Percentiles rank a stretch among this genome's conserved stretches.
These are phyloP conservation scores for Lipomyces sp. DNA, from an alignment of 805 yeast species.

Conservation along the genomic window DNA sequence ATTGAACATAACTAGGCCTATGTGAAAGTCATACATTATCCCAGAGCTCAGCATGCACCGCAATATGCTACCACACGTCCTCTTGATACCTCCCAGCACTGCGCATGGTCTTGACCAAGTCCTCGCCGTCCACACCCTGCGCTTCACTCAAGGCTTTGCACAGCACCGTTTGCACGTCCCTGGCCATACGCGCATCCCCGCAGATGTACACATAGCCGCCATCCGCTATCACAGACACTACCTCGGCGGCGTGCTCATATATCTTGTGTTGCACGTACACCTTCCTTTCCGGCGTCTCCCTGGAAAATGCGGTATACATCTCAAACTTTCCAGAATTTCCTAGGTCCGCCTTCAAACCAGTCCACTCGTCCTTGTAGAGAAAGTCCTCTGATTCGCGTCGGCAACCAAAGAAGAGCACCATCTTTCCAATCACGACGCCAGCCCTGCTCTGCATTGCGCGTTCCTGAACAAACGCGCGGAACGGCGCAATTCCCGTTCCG, in stretches of 20 bases:
- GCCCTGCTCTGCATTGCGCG: too few species aligned
- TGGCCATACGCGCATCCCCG: constrained; percentile 97
- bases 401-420: too few species aligned
- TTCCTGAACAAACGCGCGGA: too few species aligned
- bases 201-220: constrained; percentile 93
- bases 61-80: constrained; percentile 99
- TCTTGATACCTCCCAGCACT: constrained; percentile 88
- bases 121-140: constrained; percentile 68
- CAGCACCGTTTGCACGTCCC: constrained; percentile 75
- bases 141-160: constrained; percentile 56
- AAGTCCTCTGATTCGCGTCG: constrained; percentile 46
- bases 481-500: too few species aligned
- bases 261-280: constrained; percentile 84
- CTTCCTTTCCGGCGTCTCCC: constrained; percentile 59
- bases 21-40: too few species aligned
- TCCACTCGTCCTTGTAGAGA: constrained; percentile 86
- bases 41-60: too few species aligned
- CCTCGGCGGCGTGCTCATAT: constrained; percentile 44
- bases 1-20: too few species aligned
- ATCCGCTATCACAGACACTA: constrained; percentile 50
- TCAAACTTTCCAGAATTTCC: constrained; percentile 50
- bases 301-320: constrained; percentile 78
- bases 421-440: too few species aligned
- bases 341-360: constrained; percentile 46
- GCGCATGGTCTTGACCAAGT: constrained; percentile 69